Percentiles rank a stretch among this genome's conserved stretches.
Evolutionary conservation across 139 green algal species (phyloP).

Genomic region (Closterium sp.): DNA sequence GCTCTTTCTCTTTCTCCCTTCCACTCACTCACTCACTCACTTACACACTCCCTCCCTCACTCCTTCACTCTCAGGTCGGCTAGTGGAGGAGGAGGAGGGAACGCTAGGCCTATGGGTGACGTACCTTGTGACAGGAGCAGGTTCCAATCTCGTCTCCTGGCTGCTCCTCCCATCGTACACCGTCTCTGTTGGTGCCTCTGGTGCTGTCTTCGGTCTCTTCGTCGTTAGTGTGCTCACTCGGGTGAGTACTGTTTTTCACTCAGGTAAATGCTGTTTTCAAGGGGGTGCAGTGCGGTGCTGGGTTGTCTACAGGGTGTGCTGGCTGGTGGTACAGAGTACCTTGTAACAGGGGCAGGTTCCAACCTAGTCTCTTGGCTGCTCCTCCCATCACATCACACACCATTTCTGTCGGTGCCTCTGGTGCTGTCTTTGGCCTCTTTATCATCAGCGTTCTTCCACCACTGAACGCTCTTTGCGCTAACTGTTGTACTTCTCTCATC

Average conservation of each 20-base stretch:
- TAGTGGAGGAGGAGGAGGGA: conserved; percentile 63
- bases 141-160: conserved; percentile 52
- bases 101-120: conserved; percentile 49
- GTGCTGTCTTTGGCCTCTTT: conserved; percentile 89
- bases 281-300: too few relatives aligned
- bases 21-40: too few relatives aligned
- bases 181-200: conserved; percentile 58
- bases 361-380: conserved; percentile 54
- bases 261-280: too few relatives aligned
- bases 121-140: conserved; percentile 54
- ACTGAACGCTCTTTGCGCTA: too few relatives aligned
- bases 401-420: conserved; percentile 57
- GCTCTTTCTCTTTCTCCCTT: too few relatives aligned
- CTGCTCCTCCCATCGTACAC: conserved; percentile 44
- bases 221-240: conserved; percentile 68
- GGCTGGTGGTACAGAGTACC: too few relatives aligned
- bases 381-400: conserved; percentile 20
- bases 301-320: background rate
- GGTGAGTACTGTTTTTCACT: conserved; percentile 5
- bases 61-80: conserved; percentile 19
- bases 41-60: too few relatives aligned
- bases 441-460: too few relatives aligned
- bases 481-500: too few relatives aligned
- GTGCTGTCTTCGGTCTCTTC: conserved; percentile 90
- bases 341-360: conserved; percentile 52